Percentiles rank a stretch among this genome's conserved stretches.
phyloP scores from a whole-genome alignment of 1,139 yeast species.

The Hemisphaericaspora xylanilytica region DNA sequence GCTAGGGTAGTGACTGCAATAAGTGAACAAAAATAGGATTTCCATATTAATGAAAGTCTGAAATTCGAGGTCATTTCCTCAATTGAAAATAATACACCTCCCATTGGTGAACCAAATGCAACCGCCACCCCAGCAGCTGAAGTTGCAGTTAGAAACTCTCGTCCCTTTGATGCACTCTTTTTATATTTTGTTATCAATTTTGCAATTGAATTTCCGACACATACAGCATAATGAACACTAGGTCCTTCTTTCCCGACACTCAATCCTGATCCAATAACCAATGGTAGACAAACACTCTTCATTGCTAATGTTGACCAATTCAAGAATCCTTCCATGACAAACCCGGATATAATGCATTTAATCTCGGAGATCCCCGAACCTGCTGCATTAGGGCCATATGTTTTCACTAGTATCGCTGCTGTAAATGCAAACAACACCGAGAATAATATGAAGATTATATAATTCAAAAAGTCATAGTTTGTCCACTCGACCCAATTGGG shows the following conservation, averaged over 20 bases:
- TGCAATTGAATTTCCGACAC: conserved; percentile 71
- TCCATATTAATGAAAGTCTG: conserved; percentile 81
- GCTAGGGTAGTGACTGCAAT: conserved; percentile 82
- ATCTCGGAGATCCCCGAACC: conserved; percentile 98
- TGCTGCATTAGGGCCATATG: conserved; percentile 86
- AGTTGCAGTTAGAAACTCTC: conserved; percentile 59
- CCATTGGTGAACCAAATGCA: conserved; percentile 73
- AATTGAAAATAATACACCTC: conserved; percentile 66
- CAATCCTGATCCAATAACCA: conserved; percentile 80
- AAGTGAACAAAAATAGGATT: conserved; percentile 85
- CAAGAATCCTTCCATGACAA: conserved; percentile 73
- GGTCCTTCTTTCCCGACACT: conserved; percentile 88
- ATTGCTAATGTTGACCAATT: conserved; percentile 70
- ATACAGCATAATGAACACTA: conserved; percentile 80
- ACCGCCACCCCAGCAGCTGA: conserved; percentile 74
- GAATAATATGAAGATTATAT: conserved; percentile 54
- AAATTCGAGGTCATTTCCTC: conserved; percentile 76
- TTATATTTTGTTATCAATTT: conserved; percentile 46
- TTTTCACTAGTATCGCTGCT: conserved; percentile 68
- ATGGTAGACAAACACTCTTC: conserved; percentile 78
- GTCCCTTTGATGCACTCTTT: conserved; percentile 47
- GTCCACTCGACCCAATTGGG: conserved; percentile 60
- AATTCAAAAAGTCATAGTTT: conserved; percentile 42
- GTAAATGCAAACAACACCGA: conserved; percentile 61
- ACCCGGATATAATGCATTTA: conserved; percentile 92